Conservation (phyloP, 2,329 filamentous ascomycete genomes). For the Alternaria incomplexa region DNA sequence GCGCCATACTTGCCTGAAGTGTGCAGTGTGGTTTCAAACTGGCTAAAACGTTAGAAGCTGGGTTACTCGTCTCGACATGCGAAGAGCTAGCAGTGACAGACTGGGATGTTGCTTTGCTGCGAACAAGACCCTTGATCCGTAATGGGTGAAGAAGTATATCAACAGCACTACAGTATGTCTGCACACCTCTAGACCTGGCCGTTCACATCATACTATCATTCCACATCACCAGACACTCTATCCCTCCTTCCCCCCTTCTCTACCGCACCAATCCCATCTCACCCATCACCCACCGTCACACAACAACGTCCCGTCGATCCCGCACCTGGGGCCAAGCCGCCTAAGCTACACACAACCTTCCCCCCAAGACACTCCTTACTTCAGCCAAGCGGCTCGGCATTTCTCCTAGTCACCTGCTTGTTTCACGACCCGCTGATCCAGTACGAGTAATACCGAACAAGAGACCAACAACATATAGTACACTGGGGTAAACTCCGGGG, state of each 20-base stretch:
- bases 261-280: neutral
- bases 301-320: neutral
- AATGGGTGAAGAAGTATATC: neutral
- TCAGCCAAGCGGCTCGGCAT: slow-evolving; percentile 13
- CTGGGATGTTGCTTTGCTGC: neutral
- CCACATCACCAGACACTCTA: neutral
- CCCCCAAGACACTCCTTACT: neutral
- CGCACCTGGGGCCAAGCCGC: slow-evolving; percentile 1
- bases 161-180: neutral
- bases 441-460: neutral
- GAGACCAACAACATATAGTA: neutral
- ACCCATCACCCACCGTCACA: neutral
- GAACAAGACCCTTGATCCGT: neutral
- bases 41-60: neutral
- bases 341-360: slow-evolving; percentile 11
- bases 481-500: neutral
- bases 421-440: slow-evolving; percentile 11
- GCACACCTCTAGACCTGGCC: neutral
- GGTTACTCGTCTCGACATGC: neutral
- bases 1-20: slow-evolving; percentile 2
- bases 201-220: neutral
- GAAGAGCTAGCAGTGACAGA: neutral
- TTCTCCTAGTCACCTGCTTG: neutral
- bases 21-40: neutral
- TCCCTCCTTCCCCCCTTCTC: neutral